Evolutionary conservation across 2,329 filamentous ascomycete genomes (phyloP).

Genomic region (Alternaria tenuissima): DNA sequence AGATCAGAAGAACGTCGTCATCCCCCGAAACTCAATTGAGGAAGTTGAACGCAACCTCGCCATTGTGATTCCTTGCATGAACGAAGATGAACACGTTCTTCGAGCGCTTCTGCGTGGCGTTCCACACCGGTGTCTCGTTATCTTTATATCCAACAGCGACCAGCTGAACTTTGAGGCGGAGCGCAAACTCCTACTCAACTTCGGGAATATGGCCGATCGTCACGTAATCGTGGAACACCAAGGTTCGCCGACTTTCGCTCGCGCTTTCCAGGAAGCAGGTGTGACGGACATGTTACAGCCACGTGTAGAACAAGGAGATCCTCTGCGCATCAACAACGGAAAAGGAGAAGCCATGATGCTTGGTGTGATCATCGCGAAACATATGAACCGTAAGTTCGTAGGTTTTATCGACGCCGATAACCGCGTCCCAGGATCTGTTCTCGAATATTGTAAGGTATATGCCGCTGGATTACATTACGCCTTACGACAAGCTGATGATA

Average conservation of each 20-base stretch:
- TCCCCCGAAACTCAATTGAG: conserved; percentile 13
- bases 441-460: conserved; percentile 30
- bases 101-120: conserved; percentile 25
- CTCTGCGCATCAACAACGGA: conserved; percentile 18
- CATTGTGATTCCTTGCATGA: conserved; percentile 25
- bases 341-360: conserved; percentile 31
- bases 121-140: conserved; percentile 22
- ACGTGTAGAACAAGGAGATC: neutral
- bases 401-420: conserved; percentile 32
- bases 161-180: conserved; percentile 15
- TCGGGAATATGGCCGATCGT: conserved; percentile 12
- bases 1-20: conserved; percentile 1
- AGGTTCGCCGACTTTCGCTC: conserved; percentile 16
- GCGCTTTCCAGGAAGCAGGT: conserved; percentile 14
- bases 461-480: conserved; percentile 24
- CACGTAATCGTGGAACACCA: conserved; percentile 17
- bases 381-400: conserved; percentile 12
- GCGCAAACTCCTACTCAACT: conserved; percentile 7
- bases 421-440: conserved; percentile 22
- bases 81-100: conserved; percentile 22
- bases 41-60: conserved; percentile 20
- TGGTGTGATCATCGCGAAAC: conserved; percentile 18
- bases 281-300: conserved; percentile 12
- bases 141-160: conserved; percentile 26
- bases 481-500: neutral